Percentiles rank a stretch among this genome's conserved stretches.
Conservation (phyloP, 176 grass and related monocot genomes). For the Saccharum spontaneum region DNA sequence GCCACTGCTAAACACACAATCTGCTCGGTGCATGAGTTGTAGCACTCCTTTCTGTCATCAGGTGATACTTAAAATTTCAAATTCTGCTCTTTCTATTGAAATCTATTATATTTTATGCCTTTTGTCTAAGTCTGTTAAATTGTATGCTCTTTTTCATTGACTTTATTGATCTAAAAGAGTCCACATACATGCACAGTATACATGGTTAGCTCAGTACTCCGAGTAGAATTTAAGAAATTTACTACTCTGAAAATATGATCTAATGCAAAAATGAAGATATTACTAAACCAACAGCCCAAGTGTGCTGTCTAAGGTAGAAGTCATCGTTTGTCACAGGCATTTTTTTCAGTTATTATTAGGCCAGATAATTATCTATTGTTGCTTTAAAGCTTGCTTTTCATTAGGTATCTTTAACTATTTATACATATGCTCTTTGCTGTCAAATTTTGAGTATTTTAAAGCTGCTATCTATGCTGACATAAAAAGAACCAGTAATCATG, state of each 20-base stretch:
- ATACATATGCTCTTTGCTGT: background rate
- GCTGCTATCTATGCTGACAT: background rate
- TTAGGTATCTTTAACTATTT: background rate
- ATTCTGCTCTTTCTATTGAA: background rate
- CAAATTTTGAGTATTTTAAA: background rate
- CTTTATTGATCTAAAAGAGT: background rate
- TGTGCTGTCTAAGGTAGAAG: background rate
- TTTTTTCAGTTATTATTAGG: background rate
- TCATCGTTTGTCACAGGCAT: conserved; percentile 6
- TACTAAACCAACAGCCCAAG: background rate
- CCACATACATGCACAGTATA: background rate
- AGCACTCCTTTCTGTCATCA: conserved; percentile 79
- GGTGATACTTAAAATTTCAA: conserved; percentile 36
- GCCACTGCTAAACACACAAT: conserved; percentile 53
- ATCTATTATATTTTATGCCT: background rate
- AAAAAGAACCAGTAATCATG: background rate
- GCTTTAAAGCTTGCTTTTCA: background rate
- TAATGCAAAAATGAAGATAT: background rate
- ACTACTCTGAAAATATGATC: background rate
- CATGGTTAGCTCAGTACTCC: background rate
- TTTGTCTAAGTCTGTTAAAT: background rate
- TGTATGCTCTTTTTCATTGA: background rate
- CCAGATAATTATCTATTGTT: background rate
- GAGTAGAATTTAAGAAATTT: background rate
- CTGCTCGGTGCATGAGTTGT: conserved; percentile 69